Evolutionary conservation across 371 early-diverging fungal species (phyloP).

Genomic region (Saksenaea vasiformis): DNA sequence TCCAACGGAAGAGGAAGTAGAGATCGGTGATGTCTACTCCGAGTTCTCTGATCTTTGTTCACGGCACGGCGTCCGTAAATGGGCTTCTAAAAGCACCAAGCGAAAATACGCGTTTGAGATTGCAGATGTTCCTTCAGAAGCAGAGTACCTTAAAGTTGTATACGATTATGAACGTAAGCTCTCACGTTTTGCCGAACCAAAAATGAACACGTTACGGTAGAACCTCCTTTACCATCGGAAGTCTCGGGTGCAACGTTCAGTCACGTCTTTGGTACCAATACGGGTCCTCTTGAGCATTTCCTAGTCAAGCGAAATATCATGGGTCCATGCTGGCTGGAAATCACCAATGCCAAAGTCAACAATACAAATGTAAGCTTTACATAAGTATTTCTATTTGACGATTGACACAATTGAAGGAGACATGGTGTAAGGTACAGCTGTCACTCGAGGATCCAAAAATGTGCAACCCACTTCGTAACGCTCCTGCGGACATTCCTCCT

Average conservation of each 20-base stretch:
- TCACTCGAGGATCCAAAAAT: conserved; percentile 72
- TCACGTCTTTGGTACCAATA: conserved; percentile 87
- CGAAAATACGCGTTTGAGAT: conserved; percentile 95
- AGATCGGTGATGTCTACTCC: conserved; percentile 66
- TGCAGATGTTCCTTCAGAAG: conserved; percentile 77
- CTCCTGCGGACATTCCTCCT: conserved; percentile 65
- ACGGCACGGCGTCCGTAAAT: conserved; percentile 57
- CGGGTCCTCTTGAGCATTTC: conserved; percentile 91
- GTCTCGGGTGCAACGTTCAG: conserved; percentile 82
- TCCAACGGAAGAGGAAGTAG: conserved; percentile 61
- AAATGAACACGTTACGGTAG: conserved; percentile 24
- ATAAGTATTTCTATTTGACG: background rate
- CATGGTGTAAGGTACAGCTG: conserved; percentile 91
- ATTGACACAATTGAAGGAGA: conserved; percentile 26
- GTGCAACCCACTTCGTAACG: conserved; percentile 53
- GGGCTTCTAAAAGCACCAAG: conserved; percentile 64
- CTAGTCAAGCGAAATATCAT: conserved; percentile 91
- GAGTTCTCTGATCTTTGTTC: conserved; percentile 73
- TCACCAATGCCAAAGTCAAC: conserved; percentile 52
- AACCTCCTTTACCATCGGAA: conserved; percentile 69
- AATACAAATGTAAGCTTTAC: conserved; percentile 46
- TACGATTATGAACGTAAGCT: conserved; percentile 72
- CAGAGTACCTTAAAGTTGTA: conserved; percentile 86
- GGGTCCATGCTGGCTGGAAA: conserved; percentile 96
- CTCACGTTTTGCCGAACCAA: background rate